Conservation (phyloP, 106 monocot genomes). For the Chionographis japonica region DNA sequence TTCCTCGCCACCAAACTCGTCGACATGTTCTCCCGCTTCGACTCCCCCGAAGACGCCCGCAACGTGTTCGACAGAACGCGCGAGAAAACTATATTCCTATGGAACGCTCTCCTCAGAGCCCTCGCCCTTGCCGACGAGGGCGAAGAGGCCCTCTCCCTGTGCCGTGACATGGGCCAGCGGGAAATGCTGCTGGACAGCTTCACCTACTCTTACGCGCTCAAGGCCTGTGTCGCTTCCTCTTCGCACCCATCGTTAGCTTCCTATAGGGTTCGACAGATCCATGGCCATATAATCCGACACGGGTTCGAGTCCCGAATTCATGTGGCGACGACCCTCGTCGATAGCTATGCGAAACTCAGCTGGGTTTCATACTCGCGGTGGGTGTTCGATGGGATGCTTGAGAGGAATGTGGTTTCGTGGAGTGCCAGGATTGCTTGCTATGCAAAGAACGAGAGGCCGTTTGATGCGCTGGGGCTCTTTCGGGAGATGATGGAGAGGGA, state of each 20-base stretch:
- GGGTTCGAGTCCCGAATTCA: conserved; percentile 40
- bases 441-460: conserved; percentile 53
- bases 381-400: conserved; percentile 57
- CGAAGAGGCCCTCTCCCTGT: conserved; percentile 48
- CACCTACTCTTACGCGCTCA: conserved; percentile 60
- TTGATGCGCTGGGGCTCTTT: conserved; percentile 60
- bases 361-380: conserved; percentile 19
- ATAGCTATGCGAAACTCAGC: conserved; percentile 74
- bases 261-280: conserved; percentile 42
- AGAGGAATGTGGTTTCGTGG: conserved; percentile 75
- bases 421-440: conserved; percentile 87
- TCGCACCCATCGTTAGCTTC: conserved; percentile 6
- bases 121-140: conserved; percentile 39
- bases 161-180: conserved; percentile 34
- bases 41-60: conserved; percentile 38
- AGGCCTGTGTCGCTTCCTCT: conserved; percentile 60
- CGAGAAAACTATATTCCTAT: conserved; percentile 55
- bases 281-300: conserved; percentile 35
- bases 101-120: conserved; percentile 68
- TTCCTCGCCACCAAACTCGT: conserved; percentile 79
- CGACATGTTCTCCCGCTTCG: conserved; percentile 54
- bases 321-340: conserved; percentile 74
- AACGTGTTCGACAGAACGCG: conserved; percentile 61
- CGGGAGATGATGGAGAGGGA: conserved; percentile 43
- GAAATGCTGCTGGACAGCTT: conserved; percentile 54